phyloP scores from a whole-genome alignment of 1,139 yeast species.

The Suhomyces terraborum region DNA sequence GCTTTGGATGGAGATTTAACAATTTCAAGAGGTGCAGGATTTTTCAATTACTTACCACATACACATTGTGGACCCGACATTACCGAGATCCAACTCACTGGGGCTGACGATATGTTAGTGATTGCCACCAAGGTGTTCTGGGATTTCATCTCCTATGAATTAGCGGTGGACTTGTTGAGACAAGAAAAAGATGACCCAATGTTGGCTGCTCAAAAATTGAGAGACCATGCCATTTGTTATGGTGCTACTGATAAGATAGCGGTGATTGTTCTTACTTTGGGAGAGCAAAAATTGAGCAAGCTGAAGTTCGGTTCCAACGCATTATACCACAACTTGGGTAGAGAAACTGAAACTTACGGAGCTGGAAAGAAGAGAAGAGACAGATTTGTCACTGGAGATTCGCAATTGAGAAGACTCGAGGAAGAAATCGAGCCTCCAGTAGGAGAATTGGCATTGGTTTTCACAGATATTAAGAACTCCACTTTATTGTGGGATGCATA shows the following conservation, averaged over 20 bases:
- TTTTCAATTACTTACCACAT: constrained; percentile 82
- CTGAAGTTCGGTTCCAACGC: constrained; percentile 34
- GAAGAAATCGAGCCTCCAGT: constrained; percentile 95
- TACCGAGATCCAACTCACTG: constrained; percentile 58
- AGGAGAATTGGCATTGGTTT: constrained; percentile 92
- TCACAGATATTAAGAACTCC: constrained; percentile 95
- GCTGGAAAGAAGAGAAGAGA: constrained; percentile 57
- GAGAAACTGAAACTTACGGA: constrained; percentile 42
- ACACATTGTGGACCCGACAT: constrained; percentile 88
- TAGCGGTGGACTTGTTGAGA: constrained; percentile 88
- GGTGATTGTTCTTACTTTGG: constrained; percentile 76
- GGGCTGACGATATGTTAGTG: constrained; percentile 82
- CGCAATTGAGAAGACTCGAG: constrained; percentile 78
- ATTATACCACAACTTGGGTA: constrained; percentile 44
- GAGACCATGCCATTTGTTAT: constrained; percentile 93
- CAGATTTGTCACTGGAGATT: constrained; percentile 65
- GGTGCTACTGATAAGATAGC: constrained; percentile 85
- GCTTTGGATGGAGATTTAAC: constrained; percentile 79
- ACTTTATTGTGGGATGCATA: constrained; percentile 91
- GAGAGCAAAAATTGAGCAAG: constrained; percentile 37
- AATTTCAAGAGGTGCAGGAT: constrained; percentile 91
- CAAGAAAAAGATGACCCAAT: constrained; percentile 83
- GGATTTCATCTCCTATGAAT: constrained; percentile 80
- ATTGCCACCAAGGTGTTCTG: constrained; percentile 83
- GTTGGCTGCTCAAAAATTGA: constrained; percentile 87